These are phyloP conservation scores for Beauveria bassiana DNA, from an alignment of 2,329 filamentous ascomycete species.

Conservation along the genomic window DNA sequence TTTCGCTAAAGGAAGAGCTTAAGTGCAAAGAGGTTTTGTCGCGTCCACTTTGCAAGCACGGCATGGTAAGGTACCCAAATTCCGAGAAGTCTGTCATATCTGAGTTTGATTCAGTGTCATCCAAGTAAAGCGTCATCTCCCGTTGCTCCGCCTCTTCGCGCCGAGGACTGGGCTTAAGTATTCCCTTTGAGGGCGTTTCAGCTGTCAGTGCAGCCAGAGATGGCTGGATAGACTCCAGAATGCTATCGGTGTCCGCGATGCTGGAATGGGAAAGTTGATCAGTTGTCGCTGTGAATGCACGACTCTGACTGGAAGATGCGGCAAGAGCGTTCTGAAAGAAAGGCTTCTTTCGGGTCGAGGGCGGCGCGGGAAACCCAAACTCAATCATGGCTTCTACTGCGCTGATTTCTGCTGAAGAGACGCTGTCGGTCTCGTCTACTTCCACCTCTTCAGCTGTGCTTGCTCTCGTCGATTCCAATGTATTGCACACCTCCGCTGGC, in stretches of 20 bases:
- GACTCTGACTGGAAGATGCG: neutral
- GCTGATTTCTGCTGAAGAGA: constrained; percentile 18
- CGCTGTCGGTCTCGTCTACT: neutral
- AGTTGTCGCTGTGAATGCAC: neutral
- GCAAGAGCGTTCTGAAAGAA: constrained; percentile 2
- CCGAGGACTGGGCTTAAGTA: constrained; percentile 13
- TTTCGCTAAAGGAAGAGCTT: neutral
- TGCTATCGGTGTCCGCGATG: neutral
- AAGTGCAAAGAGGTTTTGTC: neutral
- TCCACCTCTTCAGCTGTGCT: neutral
- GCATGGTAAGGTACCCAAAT: constrained; percentile 15
- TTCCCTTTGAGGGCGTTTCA: neutral
- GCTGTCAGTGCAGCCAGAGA: neutral
- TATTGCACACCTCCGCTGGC: constrained; percentile 14
- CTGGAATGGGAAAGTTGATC: constrained; percentile 1
- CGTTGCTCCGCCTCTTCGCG: constrained; percentile 14
- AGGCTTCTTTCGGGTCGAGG: constrained; percentile 20
- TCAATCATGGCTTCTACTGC: constrained; percentile 22
- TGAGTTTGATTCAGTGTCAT: constrained; percentile 26
- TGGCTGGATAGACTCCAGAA: neutral
- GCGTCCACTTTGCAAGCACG: neutral
- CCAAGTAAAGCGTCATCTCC: constrained; percentile 20
- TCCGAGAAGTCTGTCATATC: constrained; percentile 33
- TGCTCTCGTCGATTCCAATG: neutral
- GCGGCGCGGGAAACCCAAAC: constrained; percentile 29